phyloP scores from a whole-genome alignment of 2,329 filamentous ascomycete genomes.

The Colletotrichum gloeosporioides region DNA sequence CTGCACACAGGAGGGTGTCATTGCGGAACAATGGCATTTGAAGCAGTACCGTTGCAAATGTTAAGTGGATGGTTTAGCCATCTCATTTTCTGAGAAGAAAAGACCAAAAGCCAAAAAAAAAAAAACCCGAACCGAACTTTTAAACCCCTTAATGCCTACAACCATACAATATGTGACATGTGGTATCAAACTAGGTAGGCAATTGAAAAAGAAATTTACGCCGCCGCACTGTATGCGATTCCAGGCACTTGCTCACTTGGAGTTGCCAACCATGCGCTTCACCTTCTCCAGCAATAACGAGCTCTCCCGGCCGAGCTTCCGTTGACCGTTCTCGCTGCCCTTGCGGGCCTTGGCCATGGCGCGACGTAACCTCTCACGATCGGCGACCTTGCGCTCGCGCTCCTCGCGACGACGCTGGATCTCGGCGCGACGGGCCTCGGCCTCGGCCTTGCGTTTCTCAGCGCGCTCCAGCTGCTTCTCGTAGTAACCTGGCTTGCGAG shows the following conservation, averaged over 20 bases:
- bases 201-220: background rate
- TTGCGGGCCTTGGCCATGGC: slow-evolving; percentile 78
- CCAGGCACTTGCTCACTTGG: background rate
- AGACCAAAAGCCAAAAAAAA: background rate
- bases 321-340: slow-evolving; percentile 69
- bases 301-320: slow-evolving; percentile 84
- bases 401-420: slow-evolving; percentile 60
- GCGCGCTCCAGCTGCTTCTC: slow-evolving; percentile 65
- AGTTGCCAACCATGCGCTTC: slow-evolving; percentile 68
- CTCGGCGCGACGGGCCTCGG: slow-evolving; percentile 48
- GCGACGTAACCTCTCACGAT: slow-evolving; percentile 67
- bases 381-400: slow-evolving; percentile 68
- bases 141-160: background rate
- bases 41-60: slow-evolving; percentile 10
- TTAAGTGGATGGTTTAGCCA: background rate
- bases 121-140: background rate
- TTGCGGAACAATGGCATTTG: background rate
- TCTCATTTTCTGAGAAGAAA: background rate
- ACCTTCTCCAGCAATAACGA: slow-evolving; percentile 79
- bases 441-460: slow-evolving; percentile 45
- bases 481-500: slow-evolving; percentile 60
- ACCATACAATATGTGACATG: background rate
- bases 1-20: background rate
- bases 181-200: slow-evolving; percentile 13
- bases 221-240: background rate